These are phyloP conservation scores for Mucor racemosus DNA, from an alignment of 371 early-diverging fungal species.

Conservation along the genomic window DNA sequence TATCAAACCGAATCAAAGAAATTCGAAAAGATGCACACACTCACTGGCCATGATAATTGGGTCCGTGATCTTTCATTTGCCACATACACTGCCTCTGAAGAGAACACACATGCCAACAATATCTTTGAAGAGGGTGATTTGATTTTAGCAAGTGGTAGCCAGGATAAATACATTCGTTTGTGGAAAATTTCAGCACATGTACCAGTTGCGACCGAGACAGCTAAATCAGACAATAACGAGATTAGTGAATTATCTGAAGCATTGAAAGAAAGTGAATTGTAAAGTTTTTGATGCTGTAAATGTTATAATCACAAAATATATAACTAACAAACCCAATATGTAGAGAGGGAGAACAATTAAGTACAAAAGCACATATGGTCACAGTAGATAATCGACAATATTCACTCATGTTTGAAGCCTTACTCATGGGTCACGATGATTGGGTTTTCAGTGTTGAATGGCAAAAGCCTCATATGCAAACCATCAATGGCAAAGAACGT, in stretches of 20 bases:
- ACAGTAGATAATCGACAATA: slow-evolving; percentile 59
- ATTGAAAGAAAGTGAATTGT: slow-evolving; percentile 55
- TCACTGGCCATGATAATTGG: slow-evolving; percentile 95
- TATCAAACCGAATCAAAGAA: slow-evolving; percentile 32
- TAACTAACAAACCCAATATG: too few species aligned
- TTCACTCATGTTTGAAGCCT: slow-evolving; percentile 81
- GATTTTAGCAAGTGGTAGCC: slow-evolving; percentile 87
- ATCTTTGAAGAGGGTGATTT: slow-evolving; percentile 76
- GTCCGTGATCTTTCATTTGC: slow-evolving; percentile 82
- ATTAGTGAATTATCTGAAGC: slow-evolving; percentile 56
- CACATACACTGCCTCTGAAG: slow-evolving; percentile 56
- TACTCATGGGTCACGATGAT: slow-evolving; percentile 95
- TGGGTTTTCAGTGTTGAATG: slow-evolving; percentile 91
- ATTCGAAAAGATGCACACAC: slow-evolving; percentile 67
- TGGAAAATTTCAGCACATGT: slow-evolving; percentile 77
- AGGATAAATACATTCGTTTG: slow-evolving; percentile 91
- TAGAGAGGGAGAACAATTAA: slow-evolving; percentile 65
- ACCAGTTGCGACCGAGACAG: neutral
- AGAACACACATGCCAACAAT: slow-evolving; percentile 41
- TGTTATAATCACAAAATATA: too few species aligned
- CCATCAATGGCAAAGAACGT: slow-evolving; percentile 19
- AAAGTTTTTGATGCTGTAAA: too few species aligned
- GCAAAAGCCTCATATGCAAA: slow-evolving; percentile 56
- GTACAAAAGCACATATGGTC: slow-evolving; percentile 80
- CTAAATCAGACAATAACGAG: slow-evolving; percentile 7